Conservation (phyloP, 495 filamentous ascomycete genomes). For the Penicillium egyptiacum region DNA sequence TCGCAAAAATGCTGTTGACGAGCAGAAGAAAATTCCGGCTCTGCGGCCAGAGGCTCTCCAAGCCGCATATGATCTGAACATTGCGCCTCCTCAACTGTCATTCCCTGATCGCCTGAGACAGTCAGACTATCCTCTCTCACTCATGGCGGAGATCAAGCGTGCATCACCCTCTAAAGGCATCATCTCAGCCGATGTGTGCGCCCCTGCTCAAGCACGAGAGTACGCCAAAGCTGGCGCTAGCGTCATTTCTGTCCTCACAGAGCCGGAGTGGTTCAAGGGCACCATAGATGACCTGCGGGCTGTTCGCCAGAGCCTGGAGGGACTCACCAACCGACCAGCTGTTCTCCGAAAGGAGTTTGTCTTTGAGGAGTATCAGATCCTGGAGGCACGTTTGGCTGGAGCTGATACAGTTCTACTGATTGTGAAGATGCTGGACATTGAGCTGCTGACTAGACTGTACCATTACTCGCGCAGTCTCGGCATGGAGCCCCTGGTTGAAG, state of each 20-base stretch:
- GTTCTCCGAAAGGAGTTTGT: constrained; percentile 95
- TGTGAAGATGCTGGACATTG: constrained; percentile 91
- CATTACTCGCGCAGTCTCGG: constrained; percentile 84
- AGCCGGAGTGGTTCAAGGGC: constrained; percentile 98
- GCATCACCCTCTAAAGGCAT: constrained; percentile 95
- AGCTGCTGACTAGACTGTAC: constrained; percentile 76
- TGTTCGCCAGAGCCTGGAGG: constrained; percentile 82
- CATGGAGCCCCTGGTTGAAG: constrained; percentile 98
- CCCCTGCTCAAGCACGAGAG: constrained; percentile 82
- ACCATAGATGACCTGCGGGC: constrained; percentile 90
- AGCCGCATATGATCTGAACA: constrained; percentile 76
- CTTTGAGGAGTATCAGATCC: constrained; percentile 97
- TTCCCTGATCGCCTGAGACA: constrained; percentile 77
- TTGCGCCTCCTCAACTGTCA: constrained; percentile 81
- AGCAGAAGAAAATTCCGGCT: constrained; percentile 84
- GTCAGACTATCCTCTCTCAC: constrained; percentile 76
- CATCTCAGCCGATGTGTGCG: constrained; percentile 83
- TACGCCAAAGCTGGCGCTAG: constrained; percentile 95
- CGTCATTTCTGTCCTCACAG: constrained; percentile 94
- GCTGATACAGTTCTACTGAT: constrained; percentile 96
- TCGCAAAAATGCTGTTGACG: constrained; percentile 70
- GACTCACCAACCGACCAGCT: constrained; percentile 87
- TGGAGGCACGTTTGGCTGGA: constrained; percentile 89
- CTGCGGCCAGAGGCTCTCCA: constrained; percentile 83
- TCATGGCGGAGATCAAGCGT: constrained; percentile 97